phyloP scores from a whole-genome alignment of 768 basidiomycete genomes.

The Tylopilus vinaceipallidus region DNA sequence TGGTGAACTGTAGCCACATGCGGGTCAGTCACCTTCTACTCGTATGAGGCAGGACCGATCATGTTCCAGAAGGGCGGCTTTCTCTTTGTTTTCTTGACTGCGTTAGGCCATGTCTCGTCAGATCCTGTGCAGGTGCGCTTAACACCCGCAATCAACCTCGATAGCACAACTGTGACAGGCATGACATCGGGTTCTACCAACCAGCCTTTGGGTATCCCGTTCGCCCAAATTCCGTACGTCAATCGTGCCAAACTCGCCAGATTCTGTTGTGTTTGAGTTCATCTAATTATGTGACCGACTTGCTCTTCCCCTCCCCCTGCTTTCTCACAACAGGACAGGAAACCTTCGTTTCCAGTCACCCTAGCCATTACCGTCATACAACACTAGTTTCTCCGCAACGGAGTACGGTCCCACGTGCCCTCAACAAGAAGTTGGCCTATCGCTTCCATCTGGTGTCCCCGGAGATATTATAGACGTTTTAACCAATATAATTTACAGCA shows the following conservation, averaged over 20 bases:
- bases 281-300: neutral
- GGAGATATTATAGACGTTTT: conserved; percentile 19
- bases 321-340: conserved; percentile 26
- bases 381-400: conserved; percentile 3
- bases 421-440: conserved; percentile 4
- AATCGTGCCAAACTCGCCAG: neutral
- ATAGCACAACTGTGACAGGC: conserved; percentile 31
- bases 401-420: conserved; percentile 10
- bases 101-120: neutral
- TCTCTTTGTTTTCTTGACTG: neutral
- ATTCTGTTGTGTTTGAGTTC: neutral
- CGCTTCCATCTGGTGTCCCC: conserved; percentile 12
- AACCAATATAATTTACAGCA: conserved; percentile 29
- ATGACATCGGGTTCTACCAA: conserved; percentile 19
- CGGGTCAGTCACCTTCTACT: too few species aligned
- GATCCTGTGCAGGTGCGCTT: neutral
- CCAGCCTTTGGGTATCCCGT: conserved; percentile 42
- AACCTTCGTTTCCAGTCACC: conserved; percentile 35
- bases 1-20: too few species aligned
- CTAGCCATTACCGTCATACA: conserved; percentile 3
- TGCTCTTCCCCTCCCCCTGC: too few species aligned
- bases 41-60: too few species aligned
- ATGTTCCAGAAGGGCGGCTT: neutral
- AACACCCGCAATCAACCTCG: conserved; percentile 27
- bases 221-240: conserved; percentile 38